Evolutionary conservation across 164 flowering plant genomes (phyloP).

Genomic region (Berberis thunbergii): DNA sequence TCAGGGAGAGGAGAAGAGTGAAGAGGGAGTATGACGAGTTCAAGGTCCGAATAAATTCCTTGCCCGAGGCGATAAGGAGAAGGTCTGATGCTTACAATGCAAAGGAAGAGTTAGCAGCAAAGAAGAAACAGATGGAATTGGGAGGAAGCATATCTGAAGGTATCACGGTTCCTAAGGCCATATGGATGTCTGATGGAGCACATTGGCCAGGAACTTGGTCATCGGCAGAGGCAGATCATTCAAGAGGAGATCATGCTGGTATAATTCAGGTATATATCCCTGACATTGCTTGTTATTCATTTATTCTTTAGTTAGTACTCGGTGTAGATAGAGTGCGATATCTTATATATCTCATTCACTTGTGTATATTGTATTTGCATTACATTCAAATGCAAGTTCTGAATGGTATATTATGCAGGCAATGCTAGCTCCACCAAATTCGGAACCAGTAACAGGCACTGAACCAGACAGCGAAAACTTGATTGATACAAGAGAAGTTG

Average conservation of each 20-base stretch:
- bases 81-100: constrained; percentile 88
- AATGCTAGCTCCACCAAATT: constrained; percentile 77
- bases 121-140: constrained; percentile 57
- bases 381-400: background rate
- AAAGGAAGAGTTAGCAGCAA: constrained; percentile 55
- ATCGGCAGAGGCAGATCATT: constrained; percentile 54
- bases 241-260: constrained; percentile 85
- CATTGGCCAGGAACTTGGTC: constrained; percentile 96
- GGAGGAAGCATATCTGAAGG: constrained; percentile 41
- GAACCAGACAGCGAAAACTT: constrained; percentile 45
- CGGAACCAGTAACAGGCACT: constrained; percentile 54
- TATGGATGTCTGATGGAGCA: constrained; percentile 94
- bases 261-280: constrained; percentile 62
- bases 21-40: constrained; percentile 95
- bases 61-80: constrained; percentile 80
- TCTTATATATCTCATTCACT: background rate
- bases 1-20: constrained; percentile 70
- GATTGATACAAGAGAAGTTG: constrained; percentile 63
- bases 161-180: constrained; percentile 63
- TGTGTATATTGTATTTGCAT: background rate
- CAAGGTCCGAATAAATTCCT: constrained; percentile 78
- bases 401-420: constrained; percentile 27
- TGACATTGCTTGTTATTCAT: background rate
- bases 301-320: background rate
- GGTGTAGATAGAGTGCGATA: background rate